Base-by-base conservation (phyloP, 1,284 basidiomycete species). In the Vanrija humicola region DNA sequence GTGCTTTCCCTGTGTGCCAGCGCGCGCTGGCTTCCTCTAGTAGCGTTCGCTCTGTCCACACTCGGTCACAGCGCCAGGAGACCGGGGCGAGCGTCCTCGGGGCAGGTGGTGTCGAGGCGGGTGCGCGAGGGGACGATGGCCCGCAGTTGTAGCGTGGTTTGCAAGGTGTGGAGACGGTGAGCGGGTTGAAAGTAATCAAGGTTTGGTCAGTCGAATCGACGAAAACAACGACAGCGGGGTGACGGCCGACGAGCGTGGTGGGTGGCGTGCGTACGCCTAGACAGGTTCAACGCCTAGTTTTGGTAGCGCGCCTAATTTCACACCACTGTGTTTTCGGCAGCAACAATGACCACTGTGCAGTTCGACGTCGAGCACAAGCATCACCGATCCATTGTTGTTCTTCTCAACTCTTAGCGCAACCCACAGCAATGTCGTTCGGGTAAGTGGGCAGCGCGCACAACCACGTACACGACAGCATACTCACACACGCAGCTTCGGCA, bases 141-240 rank as follows among this genome's bases (percentile, higher is more conserved):
- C 34, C 34, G 34, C 12, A 10, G 34, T 5, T 12, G 34, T 12
- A 34, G 34, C 34, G 34, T 14, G 34, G 12, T 34, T 34, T 5
- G 12, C 14, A 34, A 34, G 12, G 14, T 34, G 34, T 12, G 12
- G 34, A 34, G 14, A 34, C 6, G 34, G 28, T 28, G 7, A 34
- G 2, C 12, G 34, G 34, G 34, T 34, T 34, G 34, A 34, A 23
- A 15, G 9, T 14, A 34, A 34, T 34, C 34, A 34, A 34, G 34
- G 34, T 34, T 34, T 34, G 34, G 34, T 1, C 34, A 34, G 4
- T 15, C 12, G 14, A 34, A 44, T 28, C 28, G 19, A 46, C 34
- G 50, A 52, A 52, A 52, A 46, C 43, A 52, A 52, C 18, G n/a
- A 19, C n/a, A 6, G 7, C 19, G 34, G 34, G 34, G 34, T 34